These are phyloP conservation scores for Fragilaria crotonensis DNA, from an alignment of 108 stramenopile genomes.

Conservation along the genomic window DNA sequence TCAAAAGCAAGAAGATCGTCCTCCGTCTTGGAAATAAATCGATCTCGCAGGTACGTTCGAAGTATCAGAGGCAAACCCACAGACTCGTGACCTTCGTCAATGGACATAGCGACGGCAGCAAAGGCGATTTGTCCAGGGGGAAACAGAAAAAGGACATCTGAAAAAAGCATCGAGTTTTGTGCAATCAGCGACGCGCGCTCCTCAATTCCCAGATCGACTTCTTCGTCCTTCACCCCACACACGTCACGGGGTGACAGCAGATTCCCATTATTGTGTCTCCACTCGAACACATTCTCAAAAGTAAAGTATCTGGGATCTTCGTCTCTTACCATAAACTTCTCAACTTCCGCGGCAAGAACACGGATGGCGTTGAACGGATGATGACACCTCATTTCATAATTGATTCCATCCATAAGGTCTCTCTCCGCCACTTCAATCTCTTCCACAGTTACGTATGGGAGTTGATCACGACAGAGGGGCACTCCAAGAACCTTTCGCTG, in stretches of 20 bases:
- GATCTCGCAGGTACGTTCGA: constrained; percentile 20
- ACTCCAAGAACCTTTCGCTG: constrained; percentile 17
- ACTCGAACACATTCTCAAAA: not conserved
- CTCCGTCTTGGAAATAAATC: constrained; percentile 18
- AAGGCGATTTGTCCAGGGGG: constrained; percentile 41
- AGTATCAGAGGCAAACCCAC: constrained; percentile 9
- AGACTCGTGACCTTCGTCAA: constrained; percentile 1
- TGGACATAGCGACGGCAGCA: constrained; percentile 35
- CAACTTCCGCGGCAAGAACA: constrained; percentile 6
- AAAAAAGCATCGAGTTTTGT: constrained; percentile 31
- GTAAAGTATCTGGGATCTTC: not conserved
- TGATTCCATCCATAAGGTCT: constrained; percentile 31
- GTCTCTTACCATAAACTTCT: not conserved
- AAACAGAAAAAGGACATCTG: constrained; percentile 38
- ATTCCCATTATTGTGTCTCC: not conserved
- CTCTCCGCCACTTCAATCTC: constrained; percentile 42
- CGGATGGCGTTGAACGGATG: constrained; percentile 35
- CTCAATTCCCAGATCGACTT: not conserved
- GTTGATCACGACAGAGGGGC: constrained; percentile 24
- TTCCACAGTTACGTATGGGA: constrained; percentile 22
- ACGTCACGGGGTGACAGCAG: not conserved
- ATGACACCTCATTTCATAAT: constrained; percentile 41
- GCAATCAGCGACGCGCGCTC: constrained; percentile 28
- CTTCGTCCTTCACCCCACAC: not conserved
- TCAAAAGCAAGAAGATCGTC: constrained; percentile 20